A percentile compares a stretch with the other conserved stretches of the same genome.
phyloP scores from a whole-genome alignment of 1,284 basidiomycete species.

The Ceratobasidium sp. region DNA sequence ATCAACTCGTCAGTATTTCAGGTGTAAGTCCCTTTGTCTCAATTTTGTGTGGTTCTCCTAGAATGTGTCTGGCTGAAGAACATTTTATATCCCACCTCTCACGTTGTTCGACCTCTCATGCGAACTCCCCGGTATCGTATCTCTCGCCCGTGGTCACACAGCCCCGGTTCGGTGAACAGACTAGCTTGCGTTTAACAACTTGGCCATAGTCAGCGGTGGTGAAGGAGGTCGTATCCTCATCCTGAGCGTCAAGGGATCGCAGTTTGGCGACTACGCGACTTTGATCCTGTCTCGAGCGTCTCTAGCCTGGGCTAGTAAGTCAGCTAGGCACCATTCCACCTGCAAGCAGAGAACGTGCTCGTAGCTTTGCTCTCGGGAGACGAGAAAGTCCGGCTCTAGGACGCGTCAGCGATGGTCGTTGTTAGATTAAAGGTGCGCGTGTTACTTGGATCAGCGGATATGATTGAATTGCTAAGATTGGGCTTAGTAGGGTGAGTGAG shows the following conservation, averaged over 20 bases:
- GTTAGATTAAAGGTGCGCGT: constrained; percentile 93
- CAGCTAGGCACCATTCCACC: constrained; percentile 95
- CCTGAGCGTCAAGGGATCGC: constrained; percentile 81
- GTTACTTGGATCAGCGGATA: constrained; percentile 92
- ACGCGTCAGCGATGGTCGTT: constrained; percentile 86
- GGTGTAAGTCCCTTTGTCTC: constrained; percentile 65
- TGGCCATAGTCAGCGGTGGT: constrained; percentile 88
- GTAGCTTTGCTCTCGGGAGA: too few relatives aligned
- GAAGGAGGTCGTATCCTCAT: constrained; percentile 96
- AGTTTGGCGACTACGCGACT: constrained; percentile 85
- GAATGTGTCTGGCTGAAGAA: constrained; percentile 96
- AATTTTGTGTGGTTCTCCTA: constrained; percentile 71
- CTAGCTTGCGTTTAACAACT: constrained; percentile 96
- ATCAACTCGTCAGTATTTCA: constrained; percentile 92
- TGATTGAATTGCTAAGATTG: constrained; percentile 91
- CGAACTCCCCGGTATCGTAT: constrained; percentile 93
- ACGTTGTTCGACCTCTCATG: constrained; percentile 79
- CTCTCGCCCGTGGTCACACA: constrained; percentile 84
- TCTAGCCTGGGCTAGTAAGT: constrained; percentile 86
- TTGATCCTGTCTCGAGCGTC: constrained; percentile 84
- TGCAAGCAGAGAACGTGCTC: too few relatives aligned
- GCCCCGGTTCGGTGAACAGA: constrained; percentile 94
- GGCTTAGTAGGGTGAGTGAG: constrained; percentile 96
- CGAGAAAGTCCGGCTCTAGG: constrained; percentile 90
- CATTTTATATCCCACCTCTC: constrained; percentile 91